A percentile compares a stretch with the other conserved stretches of the same genome.
Evolutionary conservation across 2,329 filamentous ascomycete species (phyloP).

Genomic region (Helminthosporium solani): DNA sequence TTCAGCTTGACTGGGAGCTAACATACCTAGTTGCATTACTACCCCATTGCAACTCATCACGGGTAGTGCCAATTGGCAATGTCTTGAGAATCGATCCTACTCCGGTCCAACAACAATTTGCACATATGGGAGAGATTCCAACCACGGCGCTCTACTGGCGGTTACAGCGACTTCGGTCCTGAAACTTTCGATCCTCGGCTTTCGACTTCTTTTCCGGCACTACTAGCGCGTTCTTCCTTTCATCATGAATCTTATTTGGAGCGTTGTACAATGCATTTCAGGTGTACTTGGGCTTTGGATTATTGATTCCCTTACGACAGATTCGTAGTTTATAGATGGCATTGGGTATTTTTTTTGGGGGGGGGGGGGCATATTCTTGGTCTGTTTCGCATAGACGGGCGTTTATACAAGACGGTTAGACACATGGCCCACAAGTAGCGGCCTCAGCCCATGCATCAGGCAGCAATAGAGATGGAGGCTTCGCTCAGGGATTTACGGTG

Average conservation of each 20-base stretch:
- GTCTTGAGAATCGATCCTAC: constrained; percentile 1
- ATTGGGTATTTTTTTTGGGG: constrained; percentile 1
- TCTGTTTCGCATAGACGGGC: constrained; percentile 8
- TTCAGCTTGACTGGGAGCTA: constrained; percentile 1
- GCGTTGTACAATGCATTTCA: constrained; percentile 15
- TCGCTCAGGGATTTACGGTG: neutral
- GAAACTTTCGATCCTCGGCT: constrained; percentile 1
- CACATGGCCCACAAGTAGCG: constrained; percentile 10
- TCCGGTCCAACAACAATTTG: neutral
- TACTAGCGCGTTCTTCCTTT: constrained; percentile 3
- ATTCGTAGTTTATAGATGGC: constrained; percentile 11
- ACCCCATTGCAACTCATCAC: constrained; percentile 3
- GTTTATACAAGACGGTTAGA: constrained; percentile 4
- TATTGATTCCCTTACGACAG: neutral
- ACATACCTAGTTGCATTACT: constrained; percentile 3
- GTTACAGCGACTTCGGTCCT: neutral
- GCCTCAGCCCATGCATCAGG: constrained; percentile 3
- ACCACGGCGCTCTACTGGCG: neutral
- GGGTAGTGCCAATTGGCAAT: constrained; percentile 2
- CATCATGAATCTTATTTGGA: constrained; percentile 4
- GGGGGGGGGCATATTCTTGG: neutral
- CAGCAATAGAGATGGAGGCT: constrained; percentile 1
- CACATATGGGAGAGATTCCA: neutral
- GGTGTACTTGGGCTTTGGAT: constrained; percentile 16
- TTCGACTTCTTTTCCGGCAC: neutral